Base-by-base conservation (phyloP, 2,329 filamentous ascomycete genomes). In the Massarina eburnea region DNA sequence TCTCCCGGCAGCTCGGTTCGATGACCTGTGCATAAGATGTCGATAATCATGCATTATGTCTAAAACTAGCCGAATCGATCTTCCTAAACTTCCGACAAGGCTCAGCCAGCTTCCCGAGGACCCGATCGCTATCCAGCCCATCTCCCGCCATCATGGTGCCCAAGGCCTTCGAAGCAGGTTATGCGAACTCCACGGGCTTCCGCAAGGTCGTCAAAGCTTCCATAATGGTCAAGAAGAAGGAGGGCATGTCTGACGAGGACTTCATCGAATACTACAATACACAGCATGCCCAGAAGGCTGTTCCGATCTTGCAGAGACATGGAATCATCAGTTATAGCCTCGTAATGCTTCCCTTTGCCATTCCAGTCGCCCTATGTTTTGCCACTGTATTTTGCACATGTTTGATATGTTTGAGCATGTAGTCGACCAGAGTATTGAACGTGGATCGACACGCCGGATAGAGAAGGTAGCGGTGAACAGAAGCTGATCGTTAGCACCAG, bases 201-300 rank as follows among this genome's bases (percentile, higher is more conserved):
- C 70, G 73, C 44, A 76, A 74, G 53, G 73, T 76, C 19, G 69
- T 73, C 50, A 76, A 76, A 58, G 72, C 65, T 32, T 74, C 73
- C 10, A 71, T 76, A 30, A 57, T 75, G 42, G 66, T 76, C 39
- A 74, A 74, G 57, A 76, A 76, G 61, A 75, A 75, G 46, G 61
- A 71, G 8, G 73, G 67, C 55, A 69, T 76, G 62, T 71, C 65
- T 35, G 73, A 76, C 50, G 68, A 54, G 4, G 72, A 67, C 43
- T 76, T 76, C 51, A 68, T 76, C 49, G 57, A 71, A 22, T 72
- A 75, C 49, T 76, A 76, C 66, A 76, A 75, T 54, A 64, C 69
- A 53, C 64, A 67, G 22, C 73, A 76, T 49, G 73, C 73, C 8
- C 70, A 73, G 43, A 61, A 68, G 46, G 74, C 74, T 5, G 71